phyloP scores from a whole-genome alignment of 768 basidiomycete species.

The Boletus vermiculosoides region DNA sequence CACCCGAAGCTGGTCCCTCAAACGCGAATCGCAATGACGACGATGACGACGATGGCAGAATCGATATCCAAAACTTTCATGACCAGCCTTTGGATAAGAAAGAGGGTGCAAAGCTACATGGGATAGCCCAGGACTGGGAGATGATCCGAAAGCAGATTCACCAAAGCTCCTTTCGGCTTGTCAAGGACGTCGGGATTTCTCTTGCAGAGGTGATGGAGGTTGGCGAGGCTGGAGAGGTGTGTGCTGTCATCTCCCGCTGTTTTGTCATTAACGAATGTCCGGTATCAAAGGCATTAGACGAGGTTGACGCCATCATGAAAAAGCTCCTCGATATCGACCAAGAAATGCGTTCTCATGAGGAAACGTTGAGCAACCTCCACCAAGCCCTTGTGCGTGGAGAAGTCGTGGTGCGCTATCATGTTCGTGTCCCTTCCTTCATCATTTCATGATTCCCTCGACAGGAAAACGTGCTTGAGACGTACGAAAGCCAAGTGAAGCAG shows the following conservation, averaged over 20 bases:
- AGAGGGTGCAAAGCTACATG: conserved; percentile 52
- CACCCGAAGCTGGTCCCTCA: conserved; percentile 24
- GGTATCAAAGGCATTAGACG: conserved; percentile 45
- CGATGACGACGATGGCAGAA: conserved; percentile 42
- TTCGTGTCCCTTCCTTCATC: neutral
- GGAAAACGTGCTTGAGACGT: conserved; percentile 52
- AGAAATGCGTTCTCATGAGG: conserved; percentile 57
- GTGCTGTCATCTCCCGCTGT: conserved; percentile 10
- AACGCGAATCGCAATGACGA: conserved; percentile 27
- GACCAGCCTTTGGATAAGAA: conserved; percentile 64
- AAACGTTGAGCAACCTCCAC: conserved; percentile 52
- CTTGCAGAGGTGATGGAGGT: conserved; percentile 63
- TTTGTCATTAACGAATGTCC: neutral
- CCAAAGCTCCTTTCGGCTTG: conserved; percentile 40
- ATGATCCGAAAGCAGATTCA: conserved; percentile 50
- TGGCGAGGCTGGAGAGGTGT: conserved; percentile 51
- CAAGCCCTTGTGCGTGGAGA: conserved; percentile 56
- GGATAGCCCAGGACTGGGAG: conserved; percentile 64
- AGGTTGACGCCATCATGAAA: conserved; percentile 68
- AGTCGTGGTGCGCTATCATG: conserved; percentile 48
- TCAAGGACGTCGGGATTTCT: conserved; percentile 53
- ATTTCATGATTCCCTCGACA: conserved; percentile 25
- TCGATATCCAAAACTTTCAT: conserved; percentile 59
- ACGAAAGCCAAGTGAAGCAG: conserved; percentile 45
- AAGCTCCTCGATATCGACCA: conserved; percentile 63